Percentiles rank a stretch among this genome's conserved stretches.
These are phyloP conservation scores for Cucumis cinereus DNA, from an alignment of 306 rosid species.

Conservation along the genomic window DNA sequence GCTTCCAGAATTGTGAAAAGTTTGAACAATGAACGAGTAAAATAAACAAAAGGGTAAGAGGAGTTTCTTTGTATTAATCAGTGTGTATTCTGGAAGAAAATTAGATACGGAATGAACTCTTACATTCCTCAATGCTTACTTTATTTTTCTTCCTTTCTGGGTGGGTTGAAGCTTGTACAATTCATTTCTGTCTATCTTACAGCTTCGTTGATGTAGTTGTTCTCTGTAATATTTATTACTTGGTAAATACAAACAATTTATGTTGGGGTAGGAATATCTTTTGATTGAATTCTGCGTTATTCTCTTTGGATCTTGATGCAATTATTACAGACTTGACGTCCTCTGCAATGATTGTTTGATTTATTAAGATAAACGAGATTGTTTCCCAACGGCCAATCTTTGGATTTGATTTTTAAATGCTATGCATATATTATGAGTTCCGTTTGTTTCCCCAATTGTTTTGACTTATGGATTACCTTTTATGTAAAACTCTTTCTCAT, in stretches of 20 bases:
- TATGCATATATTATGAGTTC: background rate
- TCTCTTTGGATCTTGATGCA: background rate
- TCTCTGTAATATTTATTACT: constrained; percentile 1
- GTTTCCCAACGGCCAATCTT: background rate
- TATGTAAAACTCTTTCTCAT: background rate
- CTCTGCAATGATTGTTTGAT: background rate
- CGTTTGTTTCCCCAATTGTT: background rate
- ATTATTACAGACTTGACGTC: background rate
- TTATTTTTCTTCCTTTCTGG: background rate
- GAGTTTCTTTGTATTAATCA: constrained; percentile 1
- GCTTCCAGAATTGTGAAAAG: background rate
- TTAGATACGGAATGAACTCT: constrained; percentile 3
- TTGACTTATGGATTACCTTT: background rate
- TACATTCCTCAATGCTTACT: background rate
- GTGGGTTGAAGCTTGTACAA: background rate
- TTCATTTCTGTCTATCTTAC: background rate
- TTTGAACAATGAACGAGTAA: background rate
- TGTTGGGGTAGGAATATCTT: background rate
- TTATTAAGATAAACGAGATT: background rate
- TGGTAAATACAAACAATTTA: constrained; percentile 6
- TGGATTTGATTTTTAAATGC: background rate
- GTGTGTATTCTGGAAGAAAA: background rate
- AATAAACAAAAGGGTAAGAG: constrained; percentile 5
- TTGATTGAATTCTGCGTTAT: background rate
- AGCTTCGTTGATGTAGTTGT: constrained; percentile 5